Base-by-base conservation (phyloP, 352 stramenopile species). In the Halophytophthora batemanensis region DNA sequence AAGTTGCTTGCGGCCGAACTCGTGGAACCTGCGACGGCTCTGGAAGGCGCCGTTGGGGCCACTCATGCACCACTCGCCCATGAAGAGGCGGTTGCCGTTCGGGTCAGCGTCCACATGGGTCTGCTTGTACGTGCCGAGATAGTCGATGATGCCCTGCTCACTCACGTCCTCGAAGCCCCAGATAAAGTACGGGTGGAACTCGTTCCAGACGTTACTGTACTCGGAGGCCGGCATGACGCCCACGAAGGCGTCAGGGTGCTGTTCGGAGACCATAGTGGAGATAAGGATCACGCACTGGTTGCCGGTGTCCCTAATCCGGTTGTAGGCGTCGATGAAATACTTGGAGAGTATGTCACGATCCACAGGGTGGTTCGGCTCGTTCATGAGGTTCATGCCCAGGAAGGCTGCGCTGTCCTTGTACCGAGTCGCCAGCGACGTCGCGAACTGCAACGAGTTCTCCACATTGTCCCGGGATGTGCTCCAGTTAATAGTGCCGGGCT, bases 171-270 rank as follows among this genome's bases (percentile, higher is more conserved):
- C 73, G 61, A 85, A 89, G 50, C 82, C 82, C 82, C 80, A 93
- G 1, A 91, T 65, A 47, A 91, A 90, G 63, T 91, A 93, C 36
- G 62, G 76, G 43, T 93, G 82, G 78, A 80, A 93, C 29, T 93
- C 82, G 22, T 89, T 71, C 82, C 80, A 91, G 10, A 91, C 80
- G 31, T 94, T 94, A n/a, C 41, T 76, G 45, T 73, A 85, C 29
- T 57, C 59, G 0, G 72, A 66, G 1, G 66, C 69, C 42, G 61
- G 22, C 65, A 90, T 71, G 23, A 93, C 70, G 19, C 71, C 71
- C 4, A 61, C 73, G 46, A 90, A 70, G 11, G 67, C 49, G 12
- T 74, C 64, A 1, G 76, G 62, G 1, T 39, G 58, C 39, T 90
- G 80, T 39, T 79, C 50, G 53, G 55, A 79, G 44, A 91, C 50